Evolutionary conservation across 2,329 filamentous ascomycete species (phyloP), one percentile per base, ranked within the genome.

Genomic region (Cadophora sp.): DNA sequence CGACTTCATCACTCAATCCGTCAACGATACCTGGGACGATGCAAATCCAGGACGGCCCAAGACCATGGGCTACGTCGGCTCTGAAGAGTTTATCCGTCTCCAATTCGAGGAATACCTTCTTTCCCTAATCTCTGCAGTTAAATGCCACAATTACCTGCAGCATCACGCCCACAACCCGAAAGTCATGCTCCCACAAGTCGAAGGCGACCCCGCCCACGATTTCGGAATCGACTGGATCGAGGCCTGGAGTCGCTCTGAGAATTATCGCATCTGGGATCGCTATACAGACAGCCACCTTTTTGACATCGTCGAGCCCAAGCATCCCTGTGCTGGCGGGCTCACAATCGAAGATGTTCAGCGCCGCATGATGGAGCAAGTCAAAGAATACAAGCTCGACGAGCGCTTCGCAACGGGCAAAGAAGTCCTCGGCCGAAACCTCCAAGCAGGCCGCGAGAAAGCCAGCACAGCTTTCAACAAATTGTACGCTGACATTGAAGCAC

Each of bases 101-200:
- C 95, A 98, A 76, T 99, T 99, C 71, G 96, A 99, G 80, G 94
- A 97, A 76, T 99, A 99, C 77, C 86, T 99, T 6, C 86, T 98
- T 27, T 93, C 94, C 0, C 86, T 99, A 70, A 88, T 98, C 53
- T 92, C 94, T 0, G 89, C 92, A 0, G 91, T 94, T 73, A 97
- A 97, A 78, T 98, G 97, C 78, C 94, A 94, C 79, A 89, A 88
- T 75, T 91, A 91, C 76, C 82, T 90, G 29, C 79, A 80, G 22
- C 80, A 81, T 67, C 81, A 88, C 70, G 79, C 81, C 6, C 80
- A 84, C 65, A 85, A 92, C 72, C 83, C 90, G 6, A 89, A 86
- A 71, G 84, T 84, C 55, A 83, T 90, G 65, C 84, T 91, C 48
- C 84, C 87, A 22, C 85, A 91, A 74, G 84, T 90, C 60, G 93